Percentiles rank a stretch among this genome's conserved stretches.
These are phyloP conservation scores for Stephania cephalantha DNA, from an alignment of 164 flowering plant genomes.

Conservation along the genomic window DNA sequence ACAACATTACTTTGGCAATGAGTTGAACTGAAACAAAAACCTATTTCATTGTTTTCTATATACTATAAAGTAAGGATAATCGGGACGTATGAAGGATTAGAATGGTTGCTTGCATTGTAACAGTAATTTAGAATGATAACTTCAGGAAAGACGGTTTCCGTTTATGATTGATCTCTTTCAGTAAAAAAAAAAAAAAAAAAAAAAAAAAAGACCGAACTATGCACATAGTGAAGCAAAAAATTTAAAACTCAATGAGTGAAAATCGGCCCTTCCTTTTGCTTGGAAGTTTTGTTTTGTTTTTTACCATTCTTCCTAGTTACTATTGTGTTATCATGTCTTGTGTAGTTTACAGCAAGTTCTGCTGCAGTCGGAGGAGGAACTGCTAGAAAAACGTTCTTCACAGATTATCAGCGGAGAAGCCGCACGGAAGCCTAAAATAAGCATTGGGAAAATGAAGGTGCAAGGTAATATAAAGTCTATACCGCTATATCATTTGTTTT, in stretches of 20 bases:
- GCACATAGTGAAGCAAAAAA: too few species aligned
- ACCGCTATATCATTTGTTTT: conserved; percentile 7
- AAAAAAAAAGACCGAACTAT: too few species aligned
- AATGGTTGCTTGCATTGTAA: not conserved
- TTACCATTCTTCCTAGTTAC: not conserved
- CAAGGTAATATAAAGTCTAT: conserved; percentile 49
- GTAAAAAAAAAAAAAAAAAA: too few species aligned
- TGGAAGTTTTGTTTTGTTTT: not conserved
- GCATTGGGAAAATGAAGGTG: conserved; percentile 83
- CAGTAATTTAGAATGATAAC: too few species aligned
- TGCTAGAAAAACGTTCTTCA: conserved; percentile 49
- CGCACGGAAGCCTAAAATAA: conserved; percentile 73
- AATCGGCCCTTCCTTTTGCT: not conserved
- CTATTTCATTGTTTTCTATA: not conserved
- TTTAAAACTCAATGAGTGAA: too few species aligned
- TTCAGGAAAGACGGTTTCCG: too few species aligned
- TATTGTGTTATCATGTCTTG: conserved; percentile 1
- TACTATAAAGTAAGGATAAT: too few species aligned
- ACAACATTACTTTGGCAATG: not conserved
- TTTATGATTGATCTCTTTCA: too few species aligned
- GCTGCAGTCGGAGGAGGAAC: conserved; percentile 85
- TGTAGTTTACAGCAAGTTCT: conserved; percentile 66
- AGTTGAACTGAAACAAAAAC: not conserved
- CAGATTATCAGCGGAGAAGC: conserved; percentile 50
- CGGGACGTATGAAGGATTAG: not conserved